Conservation (phyloP, 192 early-diverging fungal species). For the Umbelopsis sp. region DNA sequence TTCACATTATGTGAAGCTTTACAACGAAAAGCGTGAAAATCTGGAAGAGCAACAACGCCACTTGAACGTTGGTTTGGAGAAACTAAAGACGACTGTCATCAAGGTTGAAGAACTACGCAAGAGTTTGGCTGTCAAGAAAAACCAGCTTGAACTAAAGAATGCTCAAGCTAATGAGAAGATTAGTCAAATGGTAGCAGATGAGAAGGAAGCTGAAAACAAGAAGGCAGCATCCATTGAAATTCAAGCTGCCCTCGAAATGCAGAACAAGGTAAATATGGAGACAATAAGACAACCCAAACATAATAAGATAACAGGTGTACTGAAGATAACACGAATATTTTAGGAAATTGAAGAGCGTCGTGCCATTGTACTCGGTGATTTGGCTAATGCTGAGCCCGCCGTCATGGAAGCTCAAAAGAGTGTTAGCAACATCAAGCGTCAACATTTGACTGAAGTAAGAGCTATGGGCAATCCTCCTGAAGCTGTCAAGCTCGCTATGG, state of each 20-base stretch:
- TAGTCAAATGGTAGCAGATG: constrained; percentile 91
- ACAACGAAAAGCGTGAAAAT: constrained; percentile 89
- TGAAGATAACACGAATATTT: too few relatives aligned
- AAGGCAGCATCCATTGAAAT: constrained; percentile 80
- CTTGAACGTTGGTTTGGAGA: constrained; percentile 95
- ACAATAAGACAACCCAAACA: too few relatives aligned
- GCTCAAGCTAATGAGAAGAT: constrained; percentile 94
- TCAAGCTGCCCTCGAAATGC: constrained; percentile 68
- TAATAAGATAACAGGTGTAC: too few relatives aligned
- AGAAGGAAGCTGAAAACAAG: constrained; percentile 92
- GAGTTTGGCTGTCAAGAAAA: constrained; percentile 83
- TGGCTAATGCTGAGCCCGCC: constrained; percentile 96
- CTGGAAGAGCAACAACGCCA: constrained; percentile 99
- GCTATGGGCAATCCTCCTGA: constrained; percentile 96
- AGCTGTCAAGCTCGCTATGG: constrained; percentile 96
- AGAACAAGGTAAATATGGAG: constrained; percentile 53
- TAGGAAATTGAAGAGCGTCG: constrained; percentile 75
- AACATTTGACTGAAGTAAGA: constrained; percentile 95
- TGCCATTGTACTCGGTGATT: constrained; percentile 79
- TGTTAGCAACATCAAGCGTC: constrained; percentile 94
- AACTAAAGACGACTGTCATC: constrained; percentile 89
- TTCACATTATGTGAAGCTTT: constrained; percentile 86
- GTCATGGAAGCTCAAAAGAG: constrained; percentile 93
- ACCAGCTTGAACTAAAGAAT: constrained; percentile 86
- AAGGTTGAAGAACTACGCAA: constrained; percentile 94